Conservation (phyloP, 176 grass and related monocot species). For the Rhipidocladum racemiflorum region DNA sequence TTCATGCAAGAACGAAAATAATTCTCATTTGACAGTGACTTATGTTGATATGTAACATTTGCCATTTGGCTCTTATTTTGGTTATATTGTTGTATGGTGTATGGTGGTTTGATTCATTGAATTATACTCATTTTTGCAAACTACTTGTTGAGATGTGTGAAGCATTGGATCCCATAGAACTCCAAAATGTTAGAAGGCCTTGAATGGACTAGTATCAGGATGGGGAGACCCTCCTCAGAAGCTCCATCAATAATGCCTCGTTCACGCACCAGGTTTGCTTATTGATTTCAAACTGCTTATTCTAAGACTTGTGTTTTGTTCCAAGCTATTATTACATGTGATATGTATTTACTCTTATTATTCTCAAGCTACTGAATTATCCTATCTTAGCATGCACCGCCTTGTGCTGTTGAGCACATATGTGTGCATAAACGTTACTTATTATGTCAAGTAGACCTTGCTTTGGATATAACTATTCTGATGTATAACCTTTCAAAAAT, state of each 20-base stretch:
- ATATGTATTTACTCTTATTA: not conserved
- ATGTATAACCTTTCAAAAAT: conserved; percentile 22
- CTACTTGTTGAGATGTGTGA: conserved; percentile 52
- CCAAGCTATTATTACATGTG: not conserved
- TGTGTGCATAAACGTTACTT: conserved; percentile 1
- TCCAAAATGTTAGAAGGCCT: conserved; percentile 91
- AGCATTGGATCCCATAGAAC: conserved; percentile 99
- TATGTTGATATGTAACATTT: not conserved
- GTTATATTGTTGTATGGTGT: not conserved
- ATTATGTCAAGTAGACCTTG: not conserved
- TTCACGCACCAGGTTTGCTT: conserved; percentile 57
- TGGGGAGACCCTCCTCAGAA: conserved; percentile 97
- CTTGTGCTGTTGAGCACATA: not conserved
- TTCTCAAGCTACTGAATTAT: not conserved
- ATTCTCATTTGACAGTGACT: not conserved
- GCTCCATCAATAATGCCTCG: conserved; percentile 81
- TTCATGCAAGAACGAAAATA: not conserved
- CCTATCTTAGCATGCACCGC: not conserved
- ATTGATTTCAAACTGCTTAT: conserved; percentile 6
- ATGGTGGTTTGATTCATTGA: not conserved
- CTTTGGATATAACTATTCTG: conserved; percentile 22
- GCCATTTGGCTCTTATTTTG: not conserved
- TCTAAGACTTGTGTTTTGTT: not conserved
- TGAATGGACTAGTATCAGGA: conserved; percentile 96
- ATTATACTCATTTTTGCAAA: conserved; percentile 43